Evolutionary conservation across 148 eudicot species (phyloP).

Genomic region (Heliosperma pusillum): DNA sequence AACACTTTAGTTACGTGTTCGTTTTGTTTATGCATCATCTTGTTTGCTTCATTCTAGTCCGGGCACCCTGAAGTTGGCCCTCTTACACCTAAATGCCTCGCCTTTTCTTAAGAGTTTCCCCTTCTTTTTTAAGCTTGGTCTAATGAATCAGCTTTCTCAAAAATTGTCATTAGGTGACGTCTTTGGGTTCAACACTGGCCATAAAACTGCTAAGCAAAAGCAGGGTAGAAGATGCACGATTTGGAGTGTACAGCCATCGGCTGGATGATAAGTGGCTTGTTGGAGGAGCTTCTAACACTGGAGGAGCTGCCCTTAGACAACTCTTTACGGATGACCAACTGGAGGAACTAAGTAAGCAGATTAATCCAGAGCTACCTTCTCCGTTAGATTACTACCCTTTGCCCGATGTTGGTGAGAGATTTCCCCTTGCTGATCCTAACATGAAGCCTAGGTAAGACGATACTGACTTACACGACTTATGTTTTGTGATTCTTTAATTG

Average conservation of each 20-base stretch:
- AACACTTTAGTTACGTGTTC: background rate
- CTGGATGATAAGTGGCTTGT: conserved; percentile 98
- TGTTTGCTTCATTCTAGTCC: background rate
- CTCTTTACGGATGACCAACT: conserved; percentile 77
- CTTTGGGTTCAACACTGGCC: conserved; percentile 98
- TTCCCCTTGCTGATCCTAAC: conserved; percentile 82
- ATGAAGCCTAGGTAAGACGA: conserved; percentile 65
- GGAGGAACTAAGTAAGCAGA: conserved; percentile 60
- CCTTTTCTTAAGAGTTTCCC: background rate
- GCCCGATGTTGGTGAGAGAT: conserved; percentile 77
- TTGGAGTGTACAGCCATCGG: conserved; percentile 89
- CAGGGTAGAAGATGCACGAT: conserved; percentile 87
- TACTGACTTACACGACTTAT: background rate
- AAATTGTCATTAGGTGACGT: conserved; percentile 59
- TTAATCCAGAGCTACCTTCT: conserved; percentile 63
- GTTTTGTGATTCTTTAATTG: background rate
- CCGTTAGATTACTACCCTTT: conserved; percentile 84
- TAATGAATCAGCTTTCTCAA: background rate
- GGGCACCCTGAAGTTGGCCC: background rate
- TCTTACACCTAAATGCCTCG: background rate
- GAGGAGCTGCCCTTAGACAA: conserved; percentile 82
- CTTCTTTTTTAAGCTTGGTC: too few relatives aligned
- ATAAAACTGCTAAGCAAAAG: conserved; percentile 83
- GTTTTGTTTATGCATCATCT: background rate
- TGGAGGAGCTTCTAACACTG: conserved; percentile 98